Base-by-base conservation (phyloP, 176 grass and related monocot species). In the Leersia perrieri region DNA sequence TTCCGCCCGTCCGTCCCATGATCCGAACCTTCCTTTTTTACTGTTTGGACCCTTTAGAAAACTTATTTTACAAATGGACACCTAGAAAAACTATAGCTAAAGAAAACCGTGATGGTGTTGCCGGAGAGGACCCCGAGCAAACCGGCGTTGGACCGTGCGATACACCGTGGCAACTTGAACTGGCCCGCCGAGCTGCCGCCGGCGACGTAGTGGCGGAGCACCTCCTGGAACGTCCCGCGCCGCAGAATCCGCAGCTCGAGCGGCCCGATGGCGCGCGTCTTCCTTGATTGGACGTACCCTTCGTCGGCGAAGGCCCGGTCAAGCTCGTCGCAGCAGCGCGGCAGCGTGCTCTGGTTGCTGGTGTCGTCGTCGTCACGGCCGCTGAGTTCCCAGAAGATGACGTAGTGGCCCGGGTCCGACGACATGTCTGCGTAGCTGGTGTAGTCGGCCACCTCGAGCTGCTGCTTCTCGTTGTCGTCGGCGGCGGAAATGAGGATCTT, bases 381-480 rank as follows among this genome's bases (percentile, higher is more conserved):
- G 74, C 85, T 98, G 13, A 98, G 78, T 51, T 98, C 95, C 86
- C 88, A 89, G 88, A 92, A 98, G 8, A 98, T 18, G 0, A 98
- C 77, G 68, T 98, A 98, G 74, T 85, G 95, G 2, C 90, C 92
- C 2, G 90, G 95, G 47, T 94, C 81, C 3, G 70, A 45, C 2
- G 77, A 79, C 63, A 63, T 57, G 58, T 98, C 92, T 3, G 82
- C 90, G 79, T 92, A 83, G 86, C 90, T 98, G 31, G 78, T 91
- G 88, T 80, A 98, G 83, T 94, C 95, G 20, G 91, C 84, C 15
- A 98, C 81, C 69, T 98, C 92, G 33, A n/a, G n/a, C n/a, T n/a
- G n/a, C n/a, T n/a, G n/a, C n/a, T n/a, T n/a, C n/a, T 97, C 87
- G 0, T n/a, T n/a, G n/a, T n/a, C n/a, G n/a, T n/a, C n/a, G n/a